Evolutionary conservation across 1,284 basidiomycete species (phyloP), one percentile per base, ranked within the genome.

Genomic region (Tilletia caries): DNA sequence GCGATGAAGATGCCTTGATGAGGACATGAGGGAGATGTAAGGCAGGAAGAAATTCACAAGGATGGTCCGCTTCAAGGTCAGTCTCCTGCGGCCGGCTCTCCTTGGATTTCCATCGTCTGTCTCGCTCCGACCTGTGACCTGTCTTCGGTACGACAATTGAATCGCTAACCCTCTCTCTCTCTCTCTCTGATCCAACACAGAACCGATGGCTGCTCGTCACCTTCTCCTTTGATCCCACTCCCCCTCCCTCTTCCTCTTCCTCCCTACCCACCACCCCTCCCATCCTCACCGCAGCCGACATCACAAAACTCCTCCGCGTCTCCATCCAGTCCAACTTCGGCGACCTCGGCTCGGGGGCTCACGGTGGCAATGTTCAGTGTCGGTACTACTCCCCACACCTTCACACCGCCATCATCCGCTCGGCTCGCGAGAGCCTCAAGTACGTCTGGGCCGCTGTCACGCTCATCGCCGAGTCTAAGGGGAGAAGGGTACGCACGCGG

Each of bases 361-460:
- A 70, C 33, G 74, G 71, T 13, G 76, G 74, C 43, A 67, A 68
- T 18, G 37, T 77, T 20, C 70, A 69, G 29, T 75, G 74, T 69
- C 71, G 70, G 64, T 77, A 77, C 67, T 77, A 75, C 70, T 74
- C 72, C 50, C 67, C 68, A 2, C 71, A 73, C 37, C 74, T 74
- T 5, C 74, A 74, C 5, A 75, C 71, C 0, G 76, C 74, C 6
- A 75, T 77, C 43, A 68, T 77, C 12, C 60, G 76, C 23, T 77
- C 74, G 52, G 71, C 74, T 5, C 68, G 76, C 3, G 74, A 77
- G n/a, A 72, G 70, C 18, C 71, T 71, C 3, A 64, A 71, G 62
- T 25, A 67, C 33, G 74, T 77, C 2, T 77, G 76, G 76, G 76
- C 74, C 1, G 68, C 72, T 20, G 71, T 73, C 1, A 75, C 76